phyloP scores from a whole-genome alignment of 2,329 filamentous ascomycete genomes.

The Aphanoascus verrucosus region DNA sequence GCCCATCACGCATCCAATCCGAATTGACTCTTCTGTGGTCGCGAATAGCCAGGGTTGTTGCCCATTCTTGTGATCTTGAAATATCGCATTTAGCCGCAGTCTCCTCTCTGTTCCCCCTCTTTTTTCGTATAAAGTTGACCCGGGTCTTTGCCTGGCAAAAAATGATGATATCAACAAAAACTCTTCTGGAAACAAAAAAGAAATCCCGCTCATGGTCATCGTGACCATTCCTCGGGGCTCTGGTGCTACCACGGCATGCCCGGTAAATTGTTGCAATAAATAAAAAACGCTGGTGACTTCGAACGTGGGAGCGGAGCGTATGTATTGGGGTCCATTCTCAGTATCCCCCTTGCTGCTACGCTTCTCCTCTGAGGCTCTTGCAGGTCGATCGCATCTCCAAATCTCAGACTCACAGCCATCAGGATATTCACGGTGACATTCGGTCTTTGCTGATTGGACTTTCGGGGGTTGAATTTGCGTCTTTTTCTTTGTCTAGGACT shows the following conservation, averaged over 20 bases:
- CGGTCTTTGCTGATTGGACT: constrained; percentile 7
- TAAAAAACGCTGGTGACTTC: too few species aligned
- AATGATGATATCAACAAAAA: neutral
- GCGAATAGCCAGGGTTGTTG: neutral
- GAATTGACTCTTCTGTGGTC: neutral
- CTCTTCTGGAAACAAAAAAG: too few species aligned
- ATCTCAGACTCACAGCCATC: neutral
- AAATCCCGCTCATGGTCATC: too few species aligned
- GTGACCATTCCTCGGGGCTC: too few species aligned
- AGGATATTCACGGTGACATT: constrained; percentile 10
- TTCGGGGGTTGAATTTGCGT: neutral
- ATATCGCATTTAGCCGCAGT: constrained; percentile 4
- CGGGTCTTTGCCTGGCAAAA: neutral
- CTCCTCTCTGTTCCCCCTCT: neutral
- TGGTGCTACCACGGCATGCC: too few species aligned
- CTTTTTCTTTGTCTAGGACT: neutral
- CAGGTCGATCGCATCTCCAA: neutral
- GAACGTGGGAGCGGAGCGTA: too few species aligned
- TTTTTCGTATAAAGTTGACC: neutral
- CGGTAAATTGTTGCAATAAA: too few species aligned
- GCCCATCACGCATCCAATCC: neutral
- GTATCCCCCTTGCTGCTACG: neutral
- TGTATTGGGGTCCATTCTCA: too few species aligned
- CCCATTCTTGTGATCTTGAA: neutral
- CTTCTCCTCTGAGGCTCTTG: neutral